Base-by-base conservation (phyloP, 139 green algal genomes). In the Eudorina sp. region DNA sequence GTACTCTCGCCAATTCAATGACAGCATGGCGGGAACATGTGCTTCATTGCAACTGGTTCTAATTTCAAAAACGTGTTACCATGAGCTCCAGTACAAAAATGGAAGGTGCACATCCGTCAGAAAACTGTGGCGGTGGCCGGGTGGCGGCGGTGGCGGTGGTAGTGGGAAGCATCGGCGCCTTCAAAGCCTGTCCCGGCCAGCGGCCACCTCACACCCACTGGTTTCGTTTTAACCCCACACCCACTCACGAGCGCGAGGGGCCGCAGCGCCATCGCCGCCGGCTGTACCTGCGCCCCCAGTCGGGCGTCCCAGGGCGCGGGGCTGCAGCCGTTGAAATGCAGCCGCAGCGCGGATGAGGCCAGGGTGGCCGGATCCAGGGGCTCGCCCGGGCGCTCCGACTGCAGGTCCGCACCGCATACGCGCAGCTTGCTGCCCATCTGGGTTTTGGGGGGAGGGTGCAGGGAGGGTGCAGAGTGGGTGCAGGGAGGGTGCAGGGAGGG, bases 371-470 rank as follows among this genome's bases (percentile, higher is more conserved):
- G 40, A 23, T 95, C 90, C 84, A 96, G 89, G 2, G 92, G 90
- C 4, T 92, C 86, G 29, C 51, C 76, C 0, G 87, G 87, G 8
- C 77, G 55, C 55, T 75, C 66, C 18, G 83, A 83, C 1, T 77
- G 31, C 38, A 95, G 89, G 64, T 95, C 90, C 19, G 90, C 86
- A 16, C 91, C 91, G 58, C 45, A 82, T 9, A 95, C 77, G 38
- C 93, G 89, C 85, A 96, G 83, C 91, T 95, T 96, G 82, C 43
- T 64, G 40, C 91, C 90, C 45, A 90, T 70, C 91, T 93, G 89
- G 45, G 41, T 14, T 29, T 7, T 45, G 46, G 27, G 2, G 75
- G 31, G 29, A 3, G 45, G 29, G 43, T 11, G 60, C 79, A 76
- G 7, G 69, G 3, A 46, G 29, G 18, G 7, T 40, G 29, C 62